Evolutionary conservation across 2,329 filamentous ascomycete genomes (phyloP), one percentile per base, ranked within the genome.

Genomic region (Stemphylium vesicarium): DNA sequence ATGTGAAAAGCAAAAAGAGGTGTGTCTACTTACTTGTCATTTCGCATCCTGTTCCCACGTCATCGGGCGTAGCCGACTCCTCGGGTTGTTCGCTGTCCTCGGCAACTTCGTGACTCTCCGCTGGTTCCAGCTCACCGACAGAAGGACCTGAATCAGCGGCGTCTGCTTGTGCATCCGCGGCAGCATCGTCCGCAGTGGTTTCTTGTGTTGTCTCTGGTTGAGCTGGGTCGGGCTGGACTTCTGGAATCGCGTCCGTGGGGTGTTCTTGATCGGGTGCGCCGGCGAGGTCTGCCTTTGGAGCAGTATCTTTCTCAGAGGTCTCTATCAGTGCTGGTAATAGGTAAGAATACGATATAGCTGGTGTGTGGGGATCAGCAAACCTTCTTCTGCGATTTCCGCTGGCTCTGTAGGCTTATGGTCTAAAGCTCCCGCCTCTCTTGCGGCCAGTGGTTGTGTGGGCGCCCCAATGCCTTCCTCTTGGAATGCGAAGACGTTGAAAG

Each of bases 21-120:
- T 31, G 31, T 22, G 35, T 22, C n/a, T 50, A 67, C 66, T 42
- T 69, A 69, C 65, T 65, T 61, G 51, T 35, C 46, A 38, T 12
- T 56, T 39, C 41, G 40, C 46, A 43, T 49, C 3, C 6, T 18
- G 29, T 26, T 18, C 57, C 60, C 22, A 41, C 31, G 37, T 44
- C 45, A 43, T 59, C 52, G 11, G 37, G 26, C 29, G 32, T 32
- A 40, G 38, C 50, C 41, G 57, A 45, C 39, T 57, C 20, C 29
- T 53, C 18, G 11, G 20, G 15, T 20, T 37, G 36, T 32, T 52
- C 41, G 53, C 45, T 36, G 53, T 26, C 50, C 37, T 57, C 33
- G 39, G 35, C 32, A 38, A 20, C 33, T 32, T 45, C 43, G 35
- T 13, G n/a, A 16, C 44, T 46, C 37, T 41, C 35, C 26, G 43